phyloP scores from a whole-genome alignment of 345 rosid species.

The Arabis alpina region DNA sequence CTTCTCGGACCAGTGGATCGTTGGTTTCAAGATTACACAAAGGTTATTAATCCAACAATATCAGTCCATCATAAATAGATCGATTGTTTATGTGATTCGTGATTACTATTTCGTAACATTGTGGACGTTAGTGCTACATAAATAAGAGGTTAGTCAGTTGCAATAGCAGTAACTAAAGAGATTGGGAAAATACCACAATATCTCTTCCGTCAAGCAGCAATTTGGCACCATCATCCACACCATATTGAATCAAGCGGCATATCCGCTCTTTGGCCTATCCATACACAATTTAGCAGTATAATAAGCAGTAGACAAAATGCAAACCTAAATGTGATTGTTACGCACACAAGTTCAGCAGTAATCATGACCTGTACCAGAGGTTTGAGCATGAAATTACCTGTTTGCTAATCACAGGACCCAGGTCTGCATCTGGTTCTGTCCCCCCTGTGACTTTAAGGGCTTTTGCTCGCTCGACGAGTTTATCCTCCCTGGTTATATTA shows the following conservation, averaged over 20 bases:
- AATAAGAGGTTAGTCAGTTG: neutral
- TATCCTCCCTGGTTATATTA: conserved; percentile 60
- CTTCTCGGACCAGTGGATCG: neutral
- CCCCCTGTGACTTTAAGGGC: conserved; percentile 89
- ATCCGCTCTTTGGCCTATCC: conserved; percentile 93
- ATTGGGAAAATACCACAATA: conserved; percentile 58
- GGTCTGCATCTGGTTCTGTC: conserved; percentile 82
- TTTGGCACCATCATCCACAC: conserved; percentile 81
- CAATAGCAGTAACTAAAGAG: conserved; percentile 13
- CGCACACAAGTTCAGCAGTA: neutral
- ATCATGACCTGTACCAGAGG: neutral
- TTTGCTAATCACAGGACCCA: conserved; percentile 95
- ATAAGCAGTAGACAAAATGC: neutral
- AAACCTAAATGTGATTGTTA: neutral
- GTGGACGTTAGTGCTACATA: neutral
- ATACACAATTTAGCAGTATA: conserved; percentile 30
- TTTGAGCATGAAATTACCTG: conserved; percentile 49
- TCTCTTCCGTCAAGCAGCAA: conserved; percentile 89
- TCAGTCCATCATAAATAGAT: neutral
- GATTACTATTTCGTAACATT: conserved; percentile 9
- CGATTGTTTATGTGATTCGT: neutral
- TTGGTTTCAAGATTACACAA: conserved; percentile 10
- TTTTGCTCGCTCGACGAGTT: conserved; percentile 78
- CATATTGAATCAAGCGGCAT: conserved; percentile 75
- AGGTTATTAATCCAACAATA: conserved; percentile 1